A percentile compares a stretch with the other conserved stretches of the same genome.
These are phyloP conservation scores for Curvularia spicifera DNA, from an alignment of 2,329 filamentous ascomycete genomes.

Conservation along the genomic window DNA sequence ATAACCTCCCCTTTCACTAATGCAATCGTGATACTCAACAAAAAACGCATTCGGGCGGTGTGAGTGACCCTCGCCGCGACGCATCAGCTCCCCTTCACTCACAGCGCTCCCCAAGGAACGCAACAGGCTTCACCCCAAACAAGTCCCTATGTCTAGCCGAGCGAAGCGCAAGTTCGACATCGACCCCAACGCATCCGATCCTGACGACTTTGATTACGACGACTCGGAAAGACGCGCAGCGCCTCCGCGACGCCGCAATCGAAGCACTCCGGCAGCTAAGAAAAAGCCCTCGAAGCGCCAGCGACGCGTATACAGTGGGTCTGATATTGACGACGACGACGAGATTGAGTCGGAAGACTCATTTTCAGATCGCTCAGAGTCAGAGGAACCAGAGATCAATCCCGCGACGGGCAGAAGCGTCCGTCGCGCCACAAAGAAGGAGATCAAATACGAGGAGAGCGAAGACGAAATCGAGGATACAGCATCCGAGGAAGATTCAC, in stretches of 20 bases:
- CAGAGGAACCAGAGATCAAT: slow-evolving; percentile 61
- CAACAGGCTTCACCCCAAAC: slow-evolving; percentile 32
- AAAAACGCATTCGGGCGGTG: slow-evolving; percentile 29
- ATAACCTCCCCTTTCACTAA: slow-evolving; percentile 29
- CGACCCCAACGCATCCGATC: slow-evolving; percentile 50
- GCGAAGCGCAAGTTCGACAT: slow-evolving; percentile 51
- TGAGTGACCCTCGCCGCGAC: slow-evolving; percentile 28
- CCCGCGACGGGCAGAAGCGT: slow-evolving; percentile 62
- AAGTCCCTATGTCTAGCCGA: slow-evolving; percentile 45
- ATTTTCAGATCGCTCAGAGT: slow-evolving; percentile 48
- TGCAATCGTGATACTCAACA: slow-evolving; percentile 27
- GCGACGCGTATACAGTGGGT: slow-evolving; percentile 43
- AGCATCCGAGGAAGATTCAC: slow-evolving; percentile 42
- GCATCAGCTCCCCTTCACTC: slow-evolving; percentile 24
- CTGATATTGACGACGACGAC: slow-evolving; percentile 55
- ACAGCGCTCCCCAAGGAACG: slow-evolving; percentile 27
- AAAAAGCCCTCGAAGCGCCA: slow-evolving; percentile 43
- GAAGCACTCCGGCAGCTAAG: slow-evolving; percentile 35
- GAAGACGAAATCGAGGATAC: slow-evolving; percentile 54
- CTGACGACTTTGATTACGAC: slow-evolving; percentile 50
- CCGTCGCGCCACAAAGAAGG: slow-evolving; percentile 62
- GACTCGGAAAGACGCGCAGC: slow-evolving; percentile 35
- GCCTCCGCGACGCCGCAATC: slow-evolving; percentile 41
- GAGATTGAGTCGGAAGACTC: slow-evolving; percentile 57
- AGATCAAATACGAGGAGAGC: slow-evolving; percentile 63